Base-by-base conservation (phyloP, 1,284 basidiomycete species). In the Leccinum griseonigrum region DNA sequence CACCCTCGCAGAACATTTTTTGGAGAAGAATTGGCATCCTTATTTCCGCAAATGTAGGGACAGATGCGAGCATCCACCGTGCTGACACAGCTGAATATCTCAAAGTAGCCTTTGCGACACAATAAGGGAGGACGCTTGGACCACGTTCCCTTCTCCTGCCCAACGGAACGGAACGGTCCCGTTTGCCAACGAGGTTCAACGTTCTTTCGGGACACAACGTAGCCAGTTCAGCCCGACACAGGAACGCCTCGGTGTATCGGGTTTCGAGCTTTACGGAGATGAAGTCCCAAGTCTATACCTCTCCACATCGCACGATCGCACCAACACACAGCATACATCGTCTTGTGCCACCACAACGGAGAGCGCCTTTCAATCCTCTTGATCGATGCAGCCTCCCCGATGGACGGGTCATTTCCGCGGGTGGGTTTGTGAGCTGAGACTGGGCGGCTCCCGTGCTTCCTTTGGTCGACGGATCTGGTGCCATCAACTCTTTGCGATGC, bases 201-300 rank as follows among this genome's bases (percentile, higher is more conserved):
- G 43, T 54, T 64, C 54, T 51, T 72, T 59, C 48, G 18, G 65
- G 69, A 66, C 55, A 73, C 9, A 31, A 54, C 54, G 63, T 72
- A 68, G 66, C 72, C 67, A 59, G 65, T 72, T 74, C 69, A 60
- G 61, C 67, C 57, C 61, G 60, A 40, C 34, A 60, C 63, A 71
- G 70, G 69, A 74, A 71, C 69, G 57, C 69, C 72, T 71, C 72
- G 71, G 69, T 63, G 56, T 55, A 59, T 48, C 71, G 69, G 72
- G 64, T 58, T 58, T 68, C 72, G 69, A 62, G 55, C 59, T 55
- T n/a, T 67, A 57, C 69, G 69, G 69, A 71, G 62, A 71, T 74
- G 70, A 71, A 72, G 56, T 31, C 56, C 60, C 29, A 29, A 60
- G 58, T 60, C 60, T 68, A 62, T 57, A 64, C 60, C 60, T 66